Base-by-base conservation (phyloP, 78 protist species). In the Paulinella micropora region DNA sequence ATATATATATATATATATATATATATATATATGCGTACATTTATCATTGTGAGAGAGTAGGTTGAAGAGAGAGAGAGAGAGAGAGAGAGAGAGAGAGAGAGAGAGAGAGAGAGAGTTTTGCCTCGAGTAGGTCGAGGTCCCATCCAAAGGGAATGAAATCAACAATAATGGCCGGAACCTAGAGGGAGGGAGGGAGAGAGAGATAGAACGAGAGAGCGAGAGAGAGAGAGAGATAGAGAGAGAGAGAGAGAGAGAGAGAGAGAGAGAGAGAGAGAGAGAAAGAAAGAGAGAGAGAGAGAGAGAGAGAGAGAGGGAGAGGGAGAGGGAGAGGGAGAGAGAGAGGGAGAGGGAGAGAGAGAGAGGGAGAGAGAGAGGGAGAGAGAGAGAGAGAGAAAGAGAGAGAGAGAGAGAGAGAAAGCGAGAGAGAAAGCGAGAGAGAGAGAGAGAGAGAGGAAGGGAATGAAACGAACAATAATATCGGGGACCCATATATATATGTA, bases 271-370 rank as follows among this genome's bases (percentile, higher is more conserved):
- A 35, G 23, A 73, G 73, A 73, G 84, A 39, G 39, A 73, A 9
- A 15, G 26, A 73, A 36, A 41, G 88, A 41, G 79, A 41, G 88
- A 41, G 79, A 86, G 88, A 41, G 79, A 86, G 88, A 41, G 39
- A 86, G 82, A 31, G 82, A 41, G 89, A 67, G 31, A 51, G 1
- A 79, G 41, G 29, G 31, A 39, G 0, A 69, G 81, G 67, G 9
- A 39, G 40, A 34, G 86, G 35, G 28, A 32, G 15, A 88, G 38
- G 34, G 34, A 40, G 84, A 4, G 37, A 41, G 3, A 4, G 3
- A 79, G 83, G 4, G 9, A 69, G 3, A 79, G 83, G 35, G 38
- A 4, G 83, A n/a, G 35, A 79, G 37, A 37, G 4, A 9, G 83
- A 4, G 2, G 36, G 83, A 6, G 83, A 79, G 3, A 4, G 37